phyloP scores from a whole-genome alignment of 345 rosid genomes.

The Gossypium raimondii region DNA sequence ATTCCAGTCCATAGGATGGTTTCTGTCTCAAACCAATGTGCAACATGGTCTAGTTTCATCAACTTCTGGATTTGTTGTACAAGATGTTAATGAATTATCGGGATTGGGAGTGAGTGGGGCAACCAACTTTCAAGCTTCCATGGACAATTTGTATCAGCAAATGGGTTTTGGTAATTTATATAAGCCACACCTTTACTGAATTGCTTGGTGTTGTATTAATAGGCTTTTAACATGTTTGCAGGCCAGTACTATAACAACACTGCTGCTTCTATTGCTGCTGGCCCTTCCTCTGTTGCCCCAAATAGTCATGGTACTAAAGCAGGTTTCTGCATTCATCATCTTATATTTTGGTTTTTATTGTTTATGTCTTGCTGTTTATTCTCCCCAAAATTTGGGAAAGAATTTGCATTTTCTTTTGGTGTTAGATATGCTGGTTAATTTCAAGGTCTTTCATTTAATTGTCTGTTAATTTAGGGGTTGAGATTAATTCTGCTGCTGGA shows the following conservation, averaged over 20 bases:
- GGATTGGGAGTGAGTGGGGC: neutral
- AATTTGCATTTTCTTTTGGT: no score
- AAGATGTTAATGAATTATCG: neutral
- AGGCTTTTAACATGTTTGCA: neutral
- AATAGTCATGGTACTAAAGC: neutral
- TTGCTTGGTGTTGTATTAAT: neutral
- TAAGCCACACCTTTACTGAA: neutral
- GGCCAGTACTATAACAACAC: neutral
- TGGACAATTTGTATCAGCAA: neutral
- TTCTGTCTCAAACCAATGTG: neutral
- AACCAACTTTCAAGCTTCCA: neutral
- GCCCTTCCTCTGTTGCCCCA: neutral
- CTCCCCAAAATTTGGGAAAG: no score
- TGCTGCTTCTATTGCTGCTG: neutral
- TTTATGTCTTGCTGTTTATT: no score
- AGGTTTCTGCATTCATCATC: neutral
- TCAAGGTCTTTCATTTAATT: no score
- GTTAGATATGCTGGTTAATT: no score
- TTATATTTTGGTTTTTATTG: no score
- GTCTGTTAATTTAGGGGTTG: no score
- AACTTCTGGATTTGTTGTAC: neutral
- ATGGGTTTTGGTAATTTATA: neutral
- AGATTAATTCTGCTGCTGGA: no score
- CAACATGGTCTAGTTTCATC: neutral
- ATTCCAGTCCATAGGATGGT: neutral